Evolutionary conservation across 169 alveolate species (phyloP), one percentile per base, ranked within the genome.

Genomic region (Eimeria sp.): DNA sequence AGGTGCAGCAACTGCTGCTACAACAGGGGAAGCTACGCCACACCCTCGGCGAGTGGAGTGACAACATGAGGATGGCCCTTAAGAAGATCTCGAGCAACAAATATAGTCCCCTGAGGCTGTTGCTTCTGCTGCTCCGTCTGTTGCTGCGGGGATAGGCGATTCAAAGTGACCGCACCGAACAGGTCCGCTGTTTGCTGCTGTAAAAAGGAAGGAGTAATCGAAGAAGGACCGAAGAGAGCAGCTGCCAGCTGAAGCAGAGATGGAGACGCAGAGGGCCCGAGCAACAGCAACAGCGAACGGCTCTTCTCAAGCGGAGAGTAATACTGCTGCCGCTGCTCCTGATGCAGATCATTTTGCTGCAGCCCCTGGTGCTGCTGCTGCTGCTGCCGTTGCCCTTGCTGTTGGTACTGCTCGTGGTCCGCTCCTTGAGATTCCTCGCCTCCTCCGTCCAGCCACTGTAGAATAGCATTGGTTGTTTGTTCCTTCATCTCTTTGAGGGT

Each of bases 1-100:
- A 89, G 77, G 74, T 33, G 85, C 85, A 88, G 30, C 74, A 13
- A 71, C 43, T 10, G 58, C 90, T 37, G 62, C 62, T 60, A 10
- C 62, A 49, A 40, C 27, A 30, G 71, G 0, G 89, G 54, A 18
- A 40, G 49, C 82, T 46, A 43, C 23, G 71, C 2, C 95, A 4
- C 46, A 90, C 95, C 95, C 77, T 80, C 90, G 1, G 87, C 89
- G n/a, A 90, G 95, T 16, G 89, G 95, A n/a, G 87, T 77, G 90
- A 90, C 95, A 20, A 90, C 95, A 62, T 90, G 95, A 1, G 95
- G 95, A 18, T 90, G 95, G 56, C 89, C 90, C 27, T 43, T 58
- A 54, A 90, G 90, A 40, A 90, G 52, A 14, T 76, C 77, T 30
- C 71, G 33, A 27, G 83, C 62, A 33, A 46, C 90, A 46, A 90